Percentiles rank a stretch among this genome's conserved stretches.
Conservation (phyloP, 2,329 filamentous ascomycete species). For the Colletotrichum eleusines region DNA sequence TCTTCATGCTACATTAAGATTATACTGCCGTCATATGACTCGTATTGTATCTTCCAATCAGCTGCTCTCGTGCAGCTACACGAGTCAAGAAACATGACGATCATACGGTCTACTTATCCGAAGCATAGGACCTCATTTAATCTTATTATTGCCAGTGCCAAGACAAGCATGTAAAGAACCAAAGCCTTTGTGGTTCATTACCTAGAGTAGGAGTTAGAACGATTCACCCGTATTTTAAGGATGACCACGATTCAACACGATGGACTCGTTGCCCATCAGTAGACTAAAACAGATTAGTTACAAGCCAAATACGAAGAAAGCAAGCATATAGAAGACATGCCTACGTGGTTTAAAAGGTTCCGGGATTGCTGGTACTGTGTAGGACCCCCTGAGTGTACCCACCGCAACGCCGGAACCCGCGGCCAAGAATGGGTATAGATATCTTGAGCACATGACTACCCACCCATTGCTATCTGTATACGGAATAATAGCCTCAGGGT, state of each 20-base stretch:
- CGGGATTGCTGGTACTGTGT: not conserved
- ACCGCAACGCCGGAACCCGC: not conserved
- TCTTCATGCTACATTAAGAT: not conserved
- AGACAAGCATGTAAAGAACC: not conserved
- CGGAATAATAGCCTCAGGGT: not conserved
- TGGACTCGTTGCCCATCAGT: not conserved
- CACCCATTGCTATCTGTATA: no score
- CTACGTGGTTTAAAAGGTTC: not conserved
- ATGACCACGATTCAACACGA: not conserved
- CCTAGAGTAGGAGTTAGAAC: not conserved
- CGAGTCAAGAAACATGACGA: slow-evolving; percentile 5
- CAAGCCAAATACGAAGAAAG: not conserved
- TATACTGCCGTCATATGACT: not conserved
- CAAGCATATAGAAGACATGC: not conserved
- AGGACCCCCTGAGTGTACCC: not conserved
- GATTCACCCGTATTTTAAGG: not conserved
- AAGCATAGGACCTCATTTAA: not conserved
- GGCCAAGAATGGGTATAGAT: no score
- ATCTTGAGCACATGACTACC: no score
- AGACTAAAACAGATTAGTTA: not conserved
- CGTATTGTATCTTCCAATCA: no score
- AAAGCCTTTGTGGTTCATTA: no score
- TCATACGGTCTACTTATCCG: not conserved
- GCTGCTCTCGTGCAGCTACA: not conserved
- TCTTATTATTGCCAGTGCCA: not conserved